Conservation (phyloP, 1,284 basidiomycete genomes). For the Afroboletus lepidellus region DNA sequence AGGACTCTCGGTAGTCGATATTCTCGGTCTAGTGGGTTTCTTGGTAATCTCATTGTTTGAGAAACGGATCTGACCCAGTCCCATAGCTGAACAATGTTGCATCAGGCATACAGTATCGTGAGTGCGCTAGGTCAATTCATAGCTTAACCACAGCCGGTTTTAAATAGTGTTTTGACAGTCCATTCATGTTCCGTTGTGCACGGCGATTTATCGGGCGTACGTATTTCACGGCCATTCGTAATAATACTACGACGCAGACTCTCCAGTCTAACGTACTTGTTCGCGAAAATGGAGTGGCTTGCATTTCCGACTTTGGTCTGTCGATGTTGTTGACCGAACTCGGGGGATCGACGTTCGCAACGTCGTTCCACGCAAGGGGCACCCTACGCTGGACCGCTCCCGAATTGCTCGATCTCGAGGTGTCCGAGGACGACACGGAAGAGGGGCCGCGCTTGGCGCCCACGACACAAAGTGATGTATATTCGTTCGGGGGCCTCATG, state of each 20-base stretch:
- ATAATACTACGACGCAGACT: background rate
- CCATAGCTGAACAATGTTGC: constrained; percentile 4
- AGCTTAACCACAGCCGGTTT: background rate
- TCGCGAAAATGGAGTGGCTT: background rate
- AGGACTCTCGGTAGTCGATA: background rate
- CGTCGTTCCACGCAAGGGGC: constrained; percentile 27
- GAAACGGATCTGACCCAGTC: background rate
- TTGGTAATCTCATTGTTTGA: background rate
- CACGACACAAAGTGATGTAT: constrained; percentile 10
- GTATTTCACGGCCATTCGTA: background rate
- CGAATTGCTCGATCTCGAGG: constrained; percentile 7
- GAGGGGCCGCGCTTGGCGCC: background rate
- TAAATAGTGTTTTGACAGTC: background rate
- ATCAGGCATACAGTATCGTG: constrained; percentile 13
- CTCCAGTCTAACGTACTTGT: constrained; percentile 4
- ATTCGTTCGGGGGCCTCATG: constrained; percentile 18
- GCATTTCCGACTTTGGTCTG: constrained; percentile 13
- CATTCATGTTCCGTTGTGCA: constrained; percentile 2
- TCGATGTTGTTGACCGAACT: constrained; percentile 12
- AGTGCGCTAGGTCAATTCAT: background rate
- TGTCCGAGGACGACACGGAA: background rate
- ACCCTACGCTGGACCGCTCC: constrained; percentile 21
- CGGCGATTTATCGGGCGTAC: constrained; percentile 4
- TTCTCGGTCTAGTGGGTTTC: constrained; percentile 5
- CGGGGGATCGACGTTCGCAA: constrained; percentile 4